Evolutionary conservation across 2,329 filamentous ascomycete genomes (phyloP), one percentile per base, ranked within the genome.

Genomic region (Apiospora malaysiana): DNA sequence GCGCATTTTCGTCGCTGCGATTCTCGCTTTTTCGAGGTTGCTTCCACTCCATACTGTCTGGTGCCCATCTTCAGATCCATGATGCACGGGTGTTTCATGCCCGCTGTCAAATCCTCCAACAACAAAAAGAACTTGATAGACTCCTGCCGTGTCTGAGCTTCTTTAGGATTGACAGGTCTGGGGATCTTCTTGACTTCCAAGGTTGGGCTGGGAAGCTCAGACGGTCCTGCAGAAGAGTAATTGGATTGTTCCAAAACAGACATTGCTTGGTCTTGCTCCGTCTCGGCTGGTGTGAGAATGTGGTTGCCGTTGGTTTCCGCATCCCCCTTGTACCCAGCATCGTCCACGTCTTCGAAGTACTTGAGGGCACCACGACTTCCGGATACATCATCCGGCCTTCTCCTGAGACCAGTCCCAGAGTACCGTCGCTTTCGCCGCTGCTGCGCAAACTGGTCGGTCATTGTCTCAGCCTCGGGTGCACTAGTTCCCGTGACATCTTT

Each of bases 1-100:
- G 93, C 92, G 81, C 96, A 98, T 81, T 99, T 99, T 75, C 94
- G 91, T 71, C 94, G 90, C 81, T 99, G 96, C 0, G 96, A 98
- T 72, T 92, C 91, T 78, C 95, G 93, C 81, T 99, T 99, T 85
- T 97, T 97, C 59, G 94, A 91, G 69, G 89, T 91, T 2, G 96
- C 96, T 75, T 98, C 95, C 16, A 98, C 90, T 9, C 96, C 96
- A 79, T 98, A 98, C 79, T 99, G 96, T 2, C 96, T 91, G 9
- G 96, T 99, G 25, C 96, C 96, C 96, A 99, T 99, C 80, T 99
- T 99, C 73, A 99, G 86, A 79, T 99, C 96, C 81, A 99, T 92
- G 72, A 99, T 97, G 82, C 96, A 98, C 6, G 96, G 96, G 68
- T 93, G 91, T 79, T 94, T 95, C 96, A 99, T 98, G 45, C 95